Percentiles rank a stretch among this genome's conserved stretches.
These are phyloP conservation scores for Aspergillus sp. DNA, from an alignment of 2,329 filamentous ascomycete species.

Conservation along the genomic window DNA sequence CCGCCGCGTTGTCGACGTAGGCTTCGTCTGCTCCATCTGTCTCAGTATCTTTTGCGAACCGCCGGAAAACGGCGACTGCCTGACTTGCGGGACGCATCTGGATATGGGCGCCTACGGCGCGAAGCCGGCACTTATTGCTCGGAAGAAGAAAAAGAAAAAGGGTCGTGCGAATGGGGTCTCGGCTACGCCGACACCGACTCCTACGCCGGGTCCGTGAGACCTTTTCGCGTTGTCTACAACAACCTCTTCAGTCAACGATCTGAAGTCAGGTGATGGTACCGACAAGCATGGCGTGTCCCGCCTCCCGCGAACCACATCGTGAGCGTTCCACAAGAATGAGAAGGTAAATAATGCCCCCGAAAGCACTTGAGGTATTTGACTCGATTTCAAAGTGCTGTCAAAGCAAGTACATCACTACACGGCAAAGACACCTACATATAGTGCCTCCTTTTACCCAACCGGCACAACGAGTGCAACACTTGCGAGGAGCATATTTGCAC, in stretches of 20 bases:
- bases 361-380: no score
- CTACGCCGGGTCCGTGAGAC: constrained; percentile 41
- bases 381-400: no score
- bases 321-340: background rate
- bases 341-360: no score
- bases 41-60: constrained; percentile 87
- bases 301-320: background rate
- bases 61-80: constrained; percentile 68
- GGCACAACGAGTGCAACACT: background rate
- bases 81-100: constrained; percentile 81
- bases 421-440: no score
- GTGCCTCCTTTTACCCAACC: background rate
- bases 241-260: background rate
- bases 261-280: background rate
- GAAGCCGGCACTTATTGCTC: constrained; percentile 74
- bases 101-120: constrained; percentile 75
- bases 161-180: constrained; percentile 51
- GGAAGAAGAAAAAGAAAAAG: constrained; percentile 78
- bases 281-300: background rate
- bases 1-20: constrained; percentile 83
- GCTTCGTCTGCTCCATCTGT: constrained; percentile 95
- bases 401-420: no score
- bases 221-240: background rate
- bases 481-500: background rate
- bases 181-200: constrained; percentile 61